Base-by-base conservation (phyloP, 2,329 filamentous ascomycete species). In the Alternaria incomplexa region DNA sequence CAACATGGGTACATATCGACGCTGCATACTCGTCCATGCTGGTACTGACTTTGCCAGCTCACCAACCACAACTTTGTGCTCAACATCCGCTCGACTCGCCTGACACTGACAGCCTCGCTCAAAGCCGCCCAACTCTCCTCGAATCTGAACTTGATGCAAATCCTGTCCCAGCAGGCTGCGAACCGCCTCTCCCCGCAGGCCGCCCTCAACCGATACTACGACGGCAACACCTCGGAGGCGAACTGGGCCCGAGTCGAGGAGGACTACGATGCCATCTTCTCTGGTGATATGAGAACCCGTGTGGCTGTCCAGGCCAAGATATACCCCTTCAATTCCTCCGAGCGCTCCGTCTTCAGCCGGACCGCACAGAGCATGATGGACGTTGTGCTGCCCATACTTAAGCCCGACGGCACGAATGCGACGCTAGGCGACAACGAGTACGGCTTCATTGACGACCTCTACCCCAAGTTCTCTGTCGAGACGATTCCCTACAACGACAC, bases 101-200 rank as follows among this genome's bases (percentile, higher is more conserved):
- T 97, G 51, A 83, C 89, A 25, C 85, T 97, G 65, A 93, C 93
- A 1, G 94, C 94, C 7, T 93, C 91, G 3, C 88, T 97, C 75
- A 97, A 97, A 79, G 91, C 93, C 20, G 89, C 91, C 28, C 91
- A 95, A 75, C 86, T 97, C 66, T 85, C 91, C 6, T 90, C 92
- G 56, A 91, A 93, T 76, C 86, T 97, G 58, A 85, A 92, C 55
- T 86, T 97, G 55, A 88, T 97, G 69, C 88, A 93, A 81, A 91
- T 91, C 30, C 90, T 89, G 62, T 91, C 90, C 74, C 84, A 86
- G 58, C 90, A 91, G 58, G 90, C 96, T 47, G 84, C 90, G 7
- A 93, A 92, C 0, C 82, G 87, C 40, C 76, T 88, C 9, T 71
- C 86, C 13, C 82, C 88, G 5, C 87, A 89, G 68, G 71, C 75